These are phyloP conservation scores for Odonthalia washingtoniensis DNA, from an alignment of 31 red algal genomes.

Conservation along the genomic window DNA sequence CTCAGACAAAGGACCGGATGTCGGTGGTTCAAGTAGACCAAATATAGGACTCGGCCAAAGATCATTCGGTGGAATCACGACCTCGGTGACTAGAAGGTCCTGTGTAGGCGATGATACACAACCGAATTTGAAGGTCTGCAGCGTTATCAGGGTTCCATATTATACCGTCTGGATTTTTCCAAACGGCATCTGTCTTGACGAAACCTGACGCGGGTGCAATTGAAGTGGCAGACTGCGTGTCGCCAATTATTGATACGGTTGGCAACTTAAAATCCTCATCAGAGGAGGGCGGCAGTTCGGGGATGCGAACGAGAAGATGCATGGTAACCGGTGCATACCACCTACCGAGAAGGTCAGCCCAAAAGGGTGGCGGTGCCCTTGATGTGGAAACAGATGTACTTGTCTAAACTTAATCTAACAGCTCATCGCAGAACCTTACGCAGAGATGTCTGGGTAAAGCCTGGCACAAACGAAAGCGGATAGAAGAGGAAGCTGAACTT, in stretches of 20 bases:
- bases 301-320: neutral
- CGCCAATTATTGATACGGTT: neutral
- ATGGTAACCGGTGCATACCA: neutral
- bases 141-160: neutral
- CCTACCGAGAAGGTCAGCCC: neutral
- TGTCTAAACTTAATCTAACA: neutral
- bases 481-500: neutral
- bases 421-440: neutral
- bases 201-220: neutral
- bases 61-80: neutral
- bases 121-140: too few species aligned
- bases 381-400: neutral
- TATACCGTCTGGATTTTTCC: neutral
- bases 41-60: neutral
- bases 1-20: too few species aligned
- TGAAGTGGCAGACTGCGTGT: neutral
- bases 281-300: neutral
- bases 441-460: neutral
- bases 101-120: too few species aligned
- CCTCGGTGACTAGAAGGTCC: neutral
- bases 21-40: too few species aligned
- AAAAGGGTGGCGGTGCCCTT: neutral
- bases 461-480: neutral
- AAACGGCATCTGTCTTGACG: neutral
- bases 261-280: neutral